phyloP scores from a whole-genome alignment of 108 stramenopile genomes.

The Skeletonema potamos region DNA sequence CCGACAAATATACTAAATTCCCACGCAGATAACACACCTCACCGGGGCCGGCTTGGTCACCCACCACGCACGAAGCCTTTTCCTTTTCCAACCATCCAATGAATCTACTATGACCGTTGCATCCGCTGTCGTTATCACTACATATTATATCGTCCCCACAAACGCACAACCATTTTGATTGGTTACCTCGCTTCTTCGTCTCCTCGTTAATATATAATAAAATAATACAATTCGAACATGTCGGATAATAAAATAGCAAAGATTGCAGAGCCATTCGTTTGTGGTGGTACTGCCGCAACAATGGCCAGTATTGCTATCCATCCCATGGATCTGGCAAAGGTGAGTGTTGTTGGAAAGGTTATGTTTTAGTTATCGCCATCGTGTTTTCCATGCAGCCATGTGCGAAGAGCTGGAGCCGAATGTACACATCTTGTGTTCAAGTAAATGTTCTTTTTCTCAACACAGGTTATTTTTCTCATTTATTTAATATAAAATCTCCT shows the following conservation, averaged over 20 bases:
- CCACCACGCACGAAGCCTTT: neutral
- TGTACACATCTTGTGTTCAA: neutral
- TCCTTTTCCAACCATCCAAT: neutral
- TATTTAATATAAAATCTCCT: neutral
- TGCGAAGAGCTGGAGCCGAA: neutral
- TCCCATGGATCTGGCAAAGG: slow-evolving; percentile 98
- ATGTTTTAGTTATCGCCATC: neutral
- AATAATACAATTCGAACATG: slow-evolving; percentile 17
- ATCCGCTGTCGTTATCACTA: neutral
- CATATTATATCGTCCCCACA: neutral
- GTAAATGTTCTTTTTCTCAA: neutral
- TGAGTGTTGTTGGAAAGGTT: neutral
- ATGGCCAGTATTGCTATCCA: slow-evolving; percentile 93
- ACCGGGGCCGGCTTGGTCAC: neutral
- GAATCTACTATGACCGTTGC: neutral
- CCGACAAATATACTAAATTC: neutral
- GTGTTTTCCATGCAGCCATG: neutral
- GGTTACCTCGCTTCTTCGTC: neutral
- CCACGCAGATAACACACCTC: neutral
- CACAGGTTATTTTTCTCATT: too few species aligned
- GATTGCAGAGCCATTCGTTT: slow-evolving; percentile 82
- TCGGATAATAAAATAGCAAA: slow-evolving; percentile 55
- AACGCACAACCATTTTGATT: neutral
- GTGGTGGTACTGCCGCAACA: slow-evolving; percentile 93
- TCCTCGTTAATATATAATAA: neutral